These are phyloP conservation scores for Pulveroboletus sp. DNA, from an alignment of 768 basidiomycete genomes.

Conservation along the genomic window DNA sequence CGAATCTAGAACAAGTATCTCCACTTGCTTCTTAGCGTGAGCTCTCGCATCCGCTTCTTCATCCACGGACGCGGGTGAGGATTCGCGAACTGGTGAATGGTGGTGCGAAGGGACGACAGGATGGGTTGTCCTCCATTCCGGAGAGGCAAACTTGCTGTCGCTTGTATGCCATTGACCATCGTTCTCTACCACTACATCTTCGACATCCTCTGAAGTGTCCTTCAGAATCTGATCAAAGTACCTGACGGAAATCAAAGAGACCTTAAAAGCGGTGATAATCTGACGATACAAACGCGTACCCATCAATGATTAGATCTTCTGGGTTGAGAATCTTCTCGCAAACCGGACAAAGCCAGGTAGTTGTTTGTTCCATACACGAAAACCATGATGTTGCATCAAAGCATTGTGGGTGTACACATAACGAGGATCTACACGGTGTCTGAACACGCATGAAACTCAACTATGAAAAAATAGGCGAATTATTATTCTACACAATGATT, in stretches of 20 bases:
- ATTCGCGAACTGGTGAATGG: conserved; percentile 28
- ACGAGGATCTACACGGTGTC: conserved; percentile 81
- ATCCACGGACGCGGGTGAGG: conserved; percentile 28
- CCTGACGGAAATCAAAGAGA: conserved; percentile 37
- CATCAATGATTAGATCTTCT: conserved; percentile 87
- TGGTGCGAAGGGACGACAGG: conserved; percentile 30
- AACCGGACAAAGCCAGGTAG: conserved; percentile 92
- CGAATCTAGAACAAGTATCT: conserved; percentile 66
- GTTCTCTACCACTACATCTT: conserved; percentile 91
- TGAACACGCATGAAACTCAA: conserved; percentile 83
- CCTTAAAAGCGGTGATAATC: not conserved
- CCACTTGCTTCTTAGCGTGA: conserved; percentile 47
- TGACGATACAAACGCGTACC: conserved; percentile 45
- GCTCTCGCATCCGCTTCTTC: conserved; percentile 34
- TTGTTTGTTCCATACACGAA: conserved; percentile 92
- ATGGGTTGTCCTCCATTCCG: conserved; percentile 62
- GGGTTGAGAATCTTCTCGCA: conserved; percentile 77
- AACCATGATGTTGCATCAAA: conserved; percentile 96
- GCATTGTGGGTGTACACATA: conserved; percentile 88
- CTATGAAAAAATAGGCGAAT: conserved; percentile 33
- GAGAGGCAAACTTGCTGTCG: conserved; percentile 80
- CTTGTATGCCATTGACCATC: conserved; percentile 95
- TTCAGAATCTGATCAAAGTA: conserved; percentile 86
- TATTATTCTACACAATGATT: not conserved
- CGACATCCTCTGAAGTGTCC: conserved; percentile 70